Base-by-base conservation (phyloP, 805 yeast genomes). In the Ogataea neopini region DNA sequence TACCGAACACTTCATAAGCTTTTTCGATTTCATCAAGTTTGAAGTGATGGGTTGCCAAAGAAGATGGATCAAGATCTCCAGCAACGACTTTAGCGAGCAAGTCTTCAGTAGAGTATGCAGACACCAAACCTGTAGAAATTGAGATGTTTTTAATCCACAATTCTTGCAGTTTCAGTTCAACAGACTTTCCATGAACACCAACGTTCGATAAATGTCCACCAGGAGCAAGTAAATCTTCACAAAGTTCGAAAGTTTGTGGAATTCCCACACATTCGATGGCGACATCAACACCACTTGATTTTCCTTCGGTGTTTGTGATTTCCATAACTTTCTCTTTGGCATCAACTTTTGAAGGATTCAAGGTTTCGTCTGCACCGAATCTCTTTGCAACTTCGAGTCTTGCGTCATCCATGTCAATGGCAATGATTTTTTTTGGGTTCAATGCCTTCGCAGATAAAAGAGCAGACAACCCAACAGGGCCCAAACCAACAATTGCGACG, bases 151-250 rank as follows among this genome's bases (percentile, higher is more conserved):
- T 67, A 48, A 72, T 73, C 78, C 78, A 74, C 20, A 74, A 56
- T 5, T 73, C 72, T 56, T 74, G 74, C 39, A 74, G 53, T 37
- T 68, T 69, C 48, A 74, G 60, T 33, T 69, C 71, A 28, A 72
- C 77, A 36, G 67, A 60, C 22, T 57, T 53, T 42, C 79, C 79
- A 44, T 74, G 79, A 36, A 74, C 79, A 53, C 87, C 87, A 35
- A 82, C 81, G 61, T 82, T 84, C 22, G 85, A 86, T 53, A 77
- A 75, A 49, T 83, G 73, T 22, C 86, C 87, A 49, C 86, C 85
- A 37, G 80, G 74, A 19, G 73, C 67, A 51, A 81, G 73, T 29
- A 77, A 70, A 23, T 73, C 73, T 48, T 82, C 77, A 53, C 84
- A 84, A 52, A 79, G 67, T 56, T 79, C 76, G 60, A 83, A 81